phyloP scores from a whole-genome alignment of 352 stramenopile species.

The Phytopythium aichiense region DNA sequence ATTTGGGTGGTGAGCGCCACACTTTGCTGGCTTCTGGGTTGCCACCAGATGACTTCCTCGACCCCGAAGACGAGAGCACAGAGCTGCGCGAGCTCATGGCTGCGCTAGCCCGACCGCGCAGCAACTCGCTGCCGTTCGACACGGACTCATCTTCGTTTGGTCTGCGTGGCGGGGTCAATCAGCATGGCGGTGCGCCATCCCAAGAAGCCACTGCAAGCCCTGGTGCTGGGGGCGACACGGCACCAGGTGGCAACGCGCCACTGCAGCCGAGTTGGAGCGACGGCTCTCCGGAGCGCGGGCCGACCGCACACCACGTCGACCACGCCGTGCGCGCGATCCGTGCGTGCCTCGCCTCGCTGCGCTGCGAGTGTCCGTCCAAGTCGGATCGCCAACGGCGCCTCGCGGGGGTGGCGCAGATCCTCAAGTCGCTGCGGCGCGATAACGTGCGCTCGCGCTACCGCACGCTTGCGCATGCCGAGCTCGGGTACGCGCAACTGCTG shows the following conservation, averaged over 20 bases:
- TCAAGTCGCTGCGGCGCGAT: slow-evolving; percentile 61
- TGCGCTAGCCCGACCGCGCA: slow-evolving; percentile 54
- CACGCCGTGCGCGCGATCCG: slow-evolving; percentile 47
- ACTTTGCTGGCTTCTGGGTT: background rate
- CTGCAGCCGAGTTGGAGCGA: slow-evolving; percentile 57
- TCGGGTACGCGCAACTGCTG: slow-evolving; percentile 66
- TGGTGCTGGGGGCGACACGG: background rate
- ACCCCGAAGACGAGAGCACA: slow-evolving; percentile 35
- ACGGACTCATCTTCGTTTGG: slow-evolving; percentile 5
- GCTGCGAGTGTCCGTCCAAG: slow-evolving; percentile 61
- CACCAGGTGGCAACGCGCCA: background rate
- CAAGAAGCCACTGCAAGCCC: slow-evolving; percentile 22
- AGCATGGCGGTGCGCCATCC: slow-evolving; percentile 29
- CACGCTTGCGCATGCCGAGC: slow-evolving; percentile 61
- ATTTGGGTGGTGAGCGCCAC: background rate
- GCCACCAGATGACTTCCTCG: slow-evolving; percentile 8
- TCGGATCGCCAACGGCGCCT: slow-evolving; percentile 60
- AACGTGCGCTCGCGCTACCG: slow-evolving; percentile 62
- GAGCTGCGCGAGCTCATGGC: slow-evolving; percentile 62
- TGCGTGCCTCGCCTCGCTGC: slow-evolving; percentile 46
- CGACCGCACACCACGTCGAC: slow-evolving; percentile 37
- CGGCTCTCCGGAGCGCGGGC: slow-evolving; percentile 31
- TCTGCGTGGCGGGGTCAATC: slow-evolving; percentile 2
- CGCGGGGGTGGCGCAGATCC: slow-evolving; percentile 63
- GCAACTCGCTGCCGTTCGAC: slow-evolving; percentile 53